Base-by-base conservation (phyloP, 306 rosid genomes). In the Quercus gilva region DNA sequence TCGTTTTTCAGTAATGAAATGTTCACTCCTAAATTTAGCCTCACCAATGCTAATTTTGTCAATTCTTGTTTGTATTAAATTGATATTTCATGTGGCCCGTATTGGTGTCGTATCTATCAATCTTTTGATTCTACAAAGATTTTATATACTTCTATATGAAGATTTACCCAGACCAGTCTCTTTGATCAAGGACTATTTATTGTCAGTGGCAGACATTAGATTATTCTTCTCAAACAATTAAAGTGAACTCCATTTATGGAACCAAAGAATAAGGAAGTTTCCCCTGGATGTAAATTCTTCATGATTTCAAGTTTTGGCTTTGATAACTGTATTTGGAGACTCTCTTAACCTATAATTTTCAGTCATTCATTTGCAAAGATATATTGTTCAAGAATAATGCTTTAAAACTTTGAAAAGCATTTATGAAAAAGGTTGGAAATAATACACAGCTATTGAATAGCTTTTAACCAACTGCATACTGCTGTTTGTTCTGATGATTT, bases 221-320 rank as follows among this genome's bases (percentile, higher is more conserved):
- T 28, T 31, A 18, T 31, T 33, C 49, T 33, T 68, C 26, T 68
- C 72, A 68, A 71, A 23, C 41, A 71, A 45, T 49, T 71, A 71
- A 6, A 71, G 35, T 41, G 49, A 26, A 29, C 70, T 67, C 56
- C 23, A 79, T 19, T 55, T 21, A 11, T 19, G 72, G 55, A 79
- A 73, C 28, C 49, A 73, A 69, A 15, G 76, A 64, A 69, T 58
- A 63, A 74, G 76, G 83, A 23, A 76, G 79, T 76, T 31, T 74
- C 68, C n/a, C 41, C 58, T 71, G 71, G 70, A 56, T 77, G 55
- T 60, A 80, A 70, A 60, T 55, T 69, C 21, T 58, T 18, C 25
- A 29, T 19, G 18, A 14, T 61, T 57, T 18, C 69, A 74, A 26
- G 26, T 73, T 55, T 23, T 57, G 18, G 74, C 57, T 80, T 51